Evolutionary conservation across 192 early-diverging fungal species (phyloP).

Genomic region (Paraglomus occultum): DNA sequence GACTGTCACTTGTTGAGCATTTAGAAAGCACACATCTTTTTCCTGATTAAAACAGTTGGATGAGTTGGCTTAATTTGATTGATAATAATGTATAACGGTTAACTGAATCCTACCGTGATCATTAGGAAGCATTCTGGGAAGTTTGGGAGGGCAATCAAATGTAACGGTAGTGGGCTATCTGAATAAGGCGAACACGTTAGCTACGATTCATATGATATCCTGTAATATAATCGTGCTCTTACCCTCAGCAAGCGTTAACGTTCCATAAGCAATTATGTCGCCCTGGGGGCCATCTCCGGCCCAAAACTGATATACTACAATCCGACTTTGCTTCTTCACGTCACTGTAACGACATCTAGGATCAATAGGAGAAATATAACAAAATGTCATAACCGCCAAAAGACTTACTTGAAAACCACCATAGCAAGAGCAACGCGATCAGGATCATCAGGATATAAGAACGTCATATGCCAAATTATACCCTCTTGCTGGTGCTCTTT

Average conservation of each 20-base stretch:
- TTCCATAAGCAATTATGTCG: constrained; percentile 5
- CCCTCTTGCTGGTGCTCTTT: neutral
- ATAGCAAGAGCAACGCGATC: neutral
- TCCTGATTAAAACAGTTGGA: neutral
- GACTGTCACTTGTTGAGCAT: neutral
- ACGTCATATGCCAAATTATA: constrained; percentile 19
- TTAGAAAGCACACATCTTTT: neutral
- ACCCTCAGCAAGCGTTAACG: constrained; percentile 2
- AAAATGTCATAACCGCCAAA: neutral
- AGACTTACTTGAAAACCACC: neutral
- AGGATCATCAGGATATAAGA: constrained; percentile 12
- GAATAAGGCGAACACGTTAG: neutral
- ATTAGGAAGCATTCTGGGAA: constrained; percentile 13
- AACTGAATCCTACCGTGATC: neutral
- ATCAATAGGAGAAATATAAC: too few relatives aligned
- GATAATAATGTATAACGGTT: neutral
- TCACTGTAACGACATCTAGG: neutral
- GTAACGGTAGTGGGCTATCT: constrained; percentile 6
- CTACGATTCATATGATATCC: too few relatives aligned
- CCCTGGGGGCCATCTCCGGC: constrained; percentile 1
- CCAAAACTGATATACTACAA: constrained; percentile 7
- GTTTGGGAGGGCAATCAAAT: constrained; percentile 16
- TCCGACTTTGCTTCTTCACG: neutral
- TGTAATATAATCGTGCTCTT: neutral
- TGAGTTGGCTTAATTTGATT: neutral